These are phyloP conservation scores for Peronospora destructor DNA, from an alignment of 352 stramenopile genomes.

Conservation along the genomic window DNA sequence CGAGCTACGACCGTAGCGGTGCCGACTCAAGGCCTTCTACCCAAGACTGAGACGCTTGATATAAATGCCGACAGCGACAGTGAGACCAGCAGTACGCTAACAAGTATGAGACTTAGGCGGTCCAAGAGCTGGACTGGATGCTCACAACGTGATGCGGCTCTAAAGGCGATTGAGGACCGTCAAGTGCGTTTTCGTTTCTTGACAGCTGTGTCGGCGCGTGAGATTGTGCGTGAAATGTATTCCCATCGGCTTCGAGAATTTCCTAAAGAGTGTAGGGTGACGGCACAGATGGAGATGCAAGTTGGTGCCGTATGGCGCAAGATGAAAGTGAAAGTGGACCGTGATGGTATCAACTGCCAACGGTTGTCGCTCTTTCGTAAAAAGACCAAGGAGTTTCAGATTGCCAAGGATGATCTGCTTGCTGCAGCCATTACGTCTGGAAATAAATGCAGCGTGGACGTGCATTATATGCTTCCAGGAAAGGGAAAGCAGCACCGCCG, in stretches of 20 bases:
- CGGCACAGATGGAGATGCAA: conserved; percentile 33
- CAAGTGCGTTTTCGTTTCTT: conserved; percentile 59
- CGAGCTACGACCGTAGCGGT: conserved; percentile 52
- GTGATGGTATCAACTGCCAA: conserved; percentile 46
- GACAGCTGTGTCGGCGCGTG: conserved; percentile 45
- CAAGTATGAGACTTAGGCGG: conserved; percentile 24
- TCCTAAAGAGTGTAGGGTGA: conserved; percentile 34
- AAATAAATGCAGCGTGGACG: conserved; percentile 28
- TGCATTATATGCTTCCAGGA: conserved; percentile 66
- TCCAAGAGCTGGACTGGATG: conserved; percentile 45
- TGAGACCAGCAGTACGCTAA: conserved; percentile 8
- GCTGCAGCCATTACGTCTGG: conserved; percentile 27
- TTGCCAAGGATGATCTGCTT: conserved; percentile 53
- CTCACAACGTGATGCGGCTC: conserved; percentile 41
- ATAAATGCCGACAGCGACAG: conserved; percentile 22
- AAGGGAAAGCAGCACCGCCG: conserved; percentile 44
- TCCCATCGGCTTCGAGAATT: conserved; percentile 51
- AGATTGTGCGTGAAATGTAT: conserved; percentile 68
- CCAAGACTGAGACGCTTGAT: conserved; percentile 6
- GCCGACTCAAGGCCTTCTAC: conserved; percentile 16
- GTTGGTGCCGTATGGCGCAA: conserved; percentile 46
- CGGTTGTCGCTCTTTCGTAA: conserved; percentile 59
- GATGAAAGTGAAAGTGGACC: conserved; percentile 42
- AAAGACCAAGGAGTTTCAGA: conserved; percentile 42
- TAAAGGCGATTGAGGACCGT: conserved; percentile 52